Conservation (phyloP, 2,329 filamentous ascomycete species). For the Sarocladium strictum region DNA sequence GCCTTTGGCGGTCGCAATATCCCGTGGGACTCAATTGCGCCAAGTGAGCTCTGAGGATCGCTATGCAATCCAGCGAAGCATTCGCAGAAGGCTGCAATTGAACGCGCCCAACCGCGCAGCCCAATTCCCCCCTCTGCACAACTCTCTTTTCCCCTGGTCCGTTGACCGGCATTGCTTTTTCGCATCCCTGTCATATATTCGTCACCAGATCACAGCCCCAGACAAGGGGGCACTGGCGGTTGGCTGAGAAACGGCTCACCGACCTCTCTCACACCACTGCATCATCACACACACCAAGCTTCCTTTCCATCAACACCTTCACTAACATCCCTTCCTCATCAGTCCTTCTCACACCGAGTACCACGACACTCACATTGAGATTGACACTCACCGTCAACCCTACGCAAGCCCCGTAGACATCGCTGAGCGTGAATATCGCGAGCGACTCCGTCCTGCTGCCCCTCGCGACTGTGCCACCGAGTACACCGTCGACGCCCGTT, state of each 20-base stretch:
- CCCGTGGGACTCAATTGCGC: not conserved
- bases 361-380: slow-evolving; percentile 61
- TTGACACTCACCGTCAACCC: slow-evolving; percentile 37
- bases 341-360: slow-evolving; percentile 35
- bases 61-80: not conserved
- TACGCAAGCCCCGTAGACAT: slow-evolving; percentile 52
- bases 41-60: not conserved
- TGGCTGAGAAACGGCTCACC: slow-evolving; percentile 18
- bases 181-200: slow-evolving; percentile 7
- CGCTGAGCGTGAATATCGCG: slow-evolving; percentile 61
- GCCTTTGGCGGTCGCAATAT: not conserved
- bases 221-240: slow-evolving; percentile 12
- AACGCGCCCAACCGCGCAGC: not conserved
- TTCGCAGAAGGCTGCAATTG: not conserved
- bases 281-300: slow-evolving; percentile 17
- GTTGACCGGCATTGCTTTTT: slow-evolving; percentile 13
- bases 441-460: slow-evolving; percentile 51
- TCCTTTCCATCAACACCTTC: slow-evolving; percentile 13
- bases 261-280: slow-evolving; percentile 5
- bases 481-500: slow-evolving; percentile 33
- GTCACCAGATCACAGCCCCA: slow-evolving; percentile 7
- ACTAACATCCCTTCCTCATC: slow-evolving; percentile 9
- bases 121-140: not conserved
- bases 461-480: slow-evolving; percentile 20
- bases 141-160: not conserved